A percentile compares a stretch with the other conserved stretches of the same genome.
phyloP scores from a whole-genome alignment of 140 eudicot species.

The Bidens hawaiensis region DNA sequence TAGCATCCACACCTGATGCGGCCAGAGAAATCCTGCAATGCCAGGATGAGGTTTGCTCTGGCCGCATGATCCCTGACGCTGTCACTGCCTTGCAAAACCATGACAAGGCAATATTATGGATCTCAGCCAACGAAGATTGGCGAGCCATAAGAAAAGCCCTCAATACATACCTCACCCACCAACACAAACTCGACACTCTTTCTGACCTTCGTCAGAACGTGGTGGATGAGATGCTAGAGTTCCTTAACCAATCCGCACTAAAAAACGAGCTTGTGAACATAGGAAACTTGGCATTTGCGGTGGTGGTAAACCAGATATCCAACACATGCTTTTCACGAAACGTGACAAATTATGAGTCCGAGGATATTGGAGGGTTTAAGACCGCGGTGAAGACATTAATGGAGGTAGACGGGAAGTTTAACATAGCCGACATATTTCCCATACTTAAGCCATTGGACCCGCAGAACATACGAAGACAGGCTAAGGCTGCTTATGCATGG shows the following conservation, averaged over 20 bases:
- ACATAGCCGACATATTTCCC: not conserved
- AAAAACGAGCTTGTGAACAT: not conserved
- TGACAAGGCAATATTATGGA: not conserved
- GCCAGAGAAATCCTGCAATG: slow-evolving; percentile 16
- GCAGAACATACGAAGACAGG: not conserved
- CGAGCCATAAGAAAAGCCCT: not conserved
- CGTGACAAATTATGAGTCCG: not conserved
- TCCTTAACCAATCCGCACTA: not conserved
- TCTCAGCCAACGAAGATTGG: not conserved
- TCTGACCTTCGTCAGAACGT: not conserved
- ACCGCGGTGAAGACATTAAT: not conserved
- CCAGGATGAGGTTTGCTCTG: slow-evolving; percentile 24
- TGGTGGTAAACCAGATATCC: not conserved
- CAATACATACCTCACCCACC: not conserved
- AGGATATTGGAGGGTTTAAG: not conserved
- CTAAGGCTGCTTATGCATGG: slow-evolving; percentile 29
- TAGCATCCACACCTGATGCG: not conserved
- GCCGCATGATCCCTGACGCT: slow-evolving; percentile 20
- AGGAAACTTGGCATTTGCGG: not conserved
- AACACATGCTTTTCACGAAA: slow-evolving; percentile 2
- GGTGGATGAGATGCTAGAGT: not conserved
- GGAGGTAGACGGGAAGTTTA: not conserved
- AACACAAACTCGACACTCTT: not conserved
- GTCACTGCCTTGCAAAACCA: not conserved
- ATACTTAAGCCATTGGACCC: not conserved